Percentiles rank a stretch among this genome's conserved stretches.
Evolutionary conservation across 768 basidiomycete species (phyloP).

Genomic region (Neoboletus brunneissimus): DNA sequence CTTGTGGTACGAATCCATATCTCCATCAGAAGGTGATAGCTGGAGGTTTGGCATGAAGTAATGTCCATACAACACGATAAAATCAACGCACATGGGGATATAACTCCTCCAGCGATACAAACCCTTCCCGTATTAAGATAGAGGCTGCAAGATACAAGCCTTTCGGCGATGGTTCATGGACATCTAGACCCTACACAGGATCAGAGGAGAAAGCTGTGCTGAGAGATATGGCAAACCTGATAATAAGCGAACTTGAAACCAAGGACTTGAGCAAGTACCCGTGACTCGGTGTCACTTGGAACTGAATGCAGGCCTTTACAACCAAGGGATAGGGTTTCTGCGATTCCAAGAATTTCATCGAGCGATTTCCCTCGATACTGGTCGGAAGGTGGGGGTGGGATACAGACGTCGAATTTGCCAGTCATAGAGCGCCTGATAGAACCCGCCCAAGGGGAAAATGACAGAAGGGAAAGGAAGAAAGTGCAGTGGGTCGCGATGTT

Average conservation of each 20-base stretch:
- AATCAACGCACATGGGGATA: constrained; percentile 77
- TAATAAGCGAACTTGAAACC: constrained; percentile 98
- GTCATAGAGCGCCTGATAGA: constrained; percentile 37
- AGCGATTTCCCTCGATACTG: constrained; percentile 58
- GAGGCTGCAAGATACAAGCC: constrained; percentile 81
- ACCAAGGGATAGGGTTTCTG: constrained; percentile 36
- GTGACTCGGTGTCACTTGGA: constrained; percentile 39
- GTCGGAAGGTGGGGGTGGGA: constrained; percentile 37
- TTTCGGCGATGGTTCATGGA: constrained; percentile 59
- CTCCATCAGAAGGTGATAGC: constrained; percentile 73
- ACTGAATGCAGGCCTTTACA: constrained; percentile 6
- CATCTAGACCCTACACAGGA: constrained; percentile 48
- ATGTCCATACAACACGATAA: background rate
- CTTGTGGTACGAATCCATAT: constrained; percentile 65
- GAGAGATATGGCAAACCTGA: constrained; percentile 53
- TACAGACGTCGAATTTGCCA: constrained; percentile 30
- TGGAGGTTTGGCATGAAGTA: constrained; percentile 29
- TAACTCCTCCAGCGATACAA: constrained; percentile 82
- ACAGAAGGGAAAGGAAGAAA: constrained; percentile 86
- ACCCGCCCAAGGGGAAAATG: constrained; percentile 84
- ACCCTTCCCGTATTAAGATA: constrained; percentile 84
- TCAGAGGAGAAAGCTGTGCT: constrained; percentile 13
- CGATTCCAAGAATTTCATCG: constrained; percentile 62
- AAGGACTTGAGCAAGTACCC: constrained; percentile 83
- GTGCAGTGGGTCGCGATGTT: constrained; percentile 79